Evolutionary conservation across 2,329 filamentous ascomycete species (phyloP), one percentile per base, ranked within the genome.

Genomic region (Scedosporium apiospermum): DNA sequence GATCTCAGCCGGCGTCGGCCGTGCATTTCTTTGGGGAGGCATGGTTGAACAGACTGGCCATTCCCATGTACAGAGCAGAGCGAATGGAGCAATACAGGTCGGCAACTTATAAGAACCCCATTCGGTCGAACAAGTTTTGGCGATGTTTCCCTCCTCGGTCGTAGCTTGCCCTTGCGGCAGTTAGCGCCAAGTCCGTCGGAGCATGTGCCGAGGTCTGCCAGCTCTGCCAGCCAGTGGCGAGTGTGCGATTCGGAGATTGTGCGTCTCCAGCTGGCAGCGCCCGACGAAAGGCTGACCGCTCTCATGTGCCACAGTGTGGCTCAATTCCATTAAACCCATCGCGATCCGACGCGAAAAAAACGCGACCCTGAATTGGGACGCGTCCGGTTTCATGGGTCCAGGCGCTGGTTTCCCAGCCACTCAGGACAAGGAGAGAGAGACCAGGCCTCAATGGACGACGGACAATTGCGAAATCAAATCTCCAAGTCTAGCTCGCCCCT

Each of bases 1-100:
- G 67, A 98, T 83, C 77, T 96, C 93, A 64, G 91, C 92, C 65
- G 88, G 82, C 41, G 88, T 87, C 53, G 89, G 82, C 69, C 81
- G 82, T 72, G 78, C 78, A 71, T 82, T 84, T 72, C 79, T 82
- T 70, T 77, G 74, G 65, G 79, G 75, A 68, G 78, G 73, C 80
- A 82, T 82, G 65, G 60, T 66, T 58, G 53, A 42, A 4, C 44
- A 23, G 26, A 58, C 6, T 42, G 46, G 49, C 60, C 60, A 61
- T 61, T 49, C 60, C 60, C 57, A 61, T 27, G 60, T 21, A n/a
- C 27, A 23, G 34, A 27, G 23, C 16, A 41, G 5, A 10, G 27
- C 16, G 49, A 38, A 57, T 42, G 6, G 5, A 27, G 12, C 5
- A 16, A 16, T 21, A n/a, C 12, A 34, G 59, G 44, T 34, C 44